Evolutionary conservation across 2,329 filamentous ascomycete genomes (phyloP).

Genomic region (Sodiomyces alkalinus): DNA sequence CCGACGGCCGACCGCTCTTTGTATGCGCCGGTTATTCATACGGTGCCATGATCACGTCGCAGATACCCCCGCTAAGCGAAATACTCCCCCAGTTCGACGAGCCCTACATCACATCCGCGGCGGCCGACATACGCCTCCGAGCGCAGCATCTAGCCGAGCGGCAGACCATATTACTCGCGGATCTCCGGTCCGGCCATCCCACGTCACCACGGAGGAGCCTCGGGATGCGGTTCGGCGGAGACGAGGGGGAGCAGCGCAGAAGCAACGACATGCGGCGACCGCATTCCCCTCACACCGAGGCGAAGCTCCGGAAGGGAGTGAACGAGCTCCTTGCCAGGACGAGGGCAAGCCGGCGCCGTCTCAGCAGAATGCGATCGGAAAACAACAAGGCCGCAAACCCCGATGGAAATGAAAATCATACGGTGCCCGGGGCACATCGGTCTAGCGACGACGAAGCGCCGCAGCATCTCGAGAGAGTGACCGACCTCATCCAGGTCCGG

Average conservation of each 20-base stretch:
- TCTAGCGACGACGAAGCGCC: conserved; percentile 7
- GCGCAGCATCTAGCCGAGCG: conserved; percentile 53
- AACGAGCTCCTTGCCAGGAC: conserved; percentile 30
- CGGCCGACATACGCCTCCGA: conserved; percentile 53
- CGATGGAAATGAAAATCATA: no score
- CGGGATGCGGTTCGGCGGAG: conserved; percentile 34
- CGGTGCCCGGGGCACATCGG: conserved; percentile 1
- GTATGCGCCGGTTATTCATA: conserved; percentile 80
- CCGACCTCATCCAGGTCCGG: conserved; percentile 19
- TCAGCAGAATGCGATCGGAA: background rate
- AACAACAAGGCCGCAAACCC: background rate
- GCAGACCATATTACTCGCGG: conserved; percentile 33
- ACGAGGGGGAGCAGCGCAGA: conserved; percentile 24
- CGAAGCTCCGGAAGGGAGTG: conserved; percentile 29
- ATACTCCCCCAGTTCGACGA: conserved; percentile 45
- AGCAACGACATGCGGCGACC: conserved; percentile 20
- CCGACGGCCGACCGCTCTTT: conserved; percentile 18
- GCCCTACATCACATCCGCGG: conserved; percentile 37
- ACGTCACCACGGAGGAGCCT: conserved; percentile 15
- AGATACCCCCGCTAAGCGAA: conserved; percentile 46
- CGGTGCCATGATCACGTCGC: conserved; percentile 66
- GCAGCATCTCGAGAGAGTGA: conserved; percentile 15
- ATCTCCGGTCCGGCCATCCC: conserved; percentile 15
- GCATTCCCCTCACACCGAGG: conserved; percentile 30
- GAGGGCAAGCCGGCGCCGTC: conserved; percentile 11